These are phyloP conservation scores for Boletus semigastroideus DNA, from an alignment of 1,284 basidiomycete genomes.

Conservation along the genomic window DNA sequence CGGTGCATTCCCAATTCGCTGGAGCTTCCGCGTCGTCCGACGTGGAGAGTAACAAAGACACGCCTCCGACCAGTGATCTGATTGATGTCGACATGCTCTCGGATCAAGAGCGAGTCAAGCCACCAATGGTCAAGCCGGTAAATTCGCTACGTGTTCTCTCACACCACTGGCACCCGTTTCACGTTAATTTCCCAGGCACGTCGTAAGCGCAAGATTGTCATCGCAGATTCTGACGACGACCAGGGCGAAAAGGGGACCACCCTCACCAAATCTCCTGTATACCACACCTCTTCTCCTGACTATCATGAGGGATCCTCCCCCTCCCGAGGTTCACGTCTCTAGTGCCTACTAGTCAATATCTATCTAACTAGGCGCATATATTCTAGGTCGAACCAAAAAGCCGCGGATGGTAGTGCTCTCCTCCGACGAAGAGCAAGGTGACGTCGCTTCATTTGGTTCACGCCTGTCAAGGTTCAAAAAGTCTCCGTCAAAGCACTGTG, in stretches of 20 bases:
- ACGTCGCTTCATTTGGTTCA: conserved; percentile 50
- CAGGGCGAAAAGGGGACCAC: conserved; percentile 35
- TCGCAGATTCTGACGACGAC: conserved; percentile 71
- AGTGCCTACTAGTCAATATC: conserved; percentile 20
- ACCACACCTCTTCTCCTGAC: conserved; percentile 29
- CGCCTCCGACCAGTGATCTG: conserved; percentile 73
- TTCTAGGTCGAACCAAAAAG: conserved; percentile 47
- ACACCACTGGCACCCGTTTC: neutral
- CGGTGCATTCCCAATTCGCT: conserved; percentile 31
- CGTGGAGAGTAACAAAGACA: conserved; percentile 50
- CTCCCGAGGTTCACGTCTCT: conserved; percentile 27
- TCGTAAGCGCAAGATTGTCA: conserved; percentile 66
- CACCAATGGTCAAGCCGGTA: conserved; percentile 16
- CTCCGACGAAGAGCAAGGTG: conserved; percentile 46
- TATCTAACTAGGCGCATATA: conserved; percentile 14
- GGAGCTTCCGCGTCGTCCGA: conserved; percentile 50
- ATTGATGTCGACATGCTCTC: conserved; percentile 72
- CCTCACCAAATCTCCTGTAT: conserved; percentile 17
- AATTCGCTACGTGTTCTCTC: conserved; percentile 1
- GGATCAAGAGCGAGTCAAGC: conserved; percentile 43
- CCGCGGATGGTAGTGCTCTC: conserved; percentile 43
- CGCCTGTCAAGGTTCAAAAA: conserved; percentile 66
- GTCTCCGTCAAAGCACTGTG: conserved; percentile 52
- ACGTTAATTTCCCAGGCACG: conserved; percentile 27
- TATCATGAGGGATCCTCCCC: conserved; percentile 24